Evolutionary conservation across 768 basidiomycete species (phyloP), one percentile per base, ranked within the genome.

Genomic region (Suillus paluster): DNA sequence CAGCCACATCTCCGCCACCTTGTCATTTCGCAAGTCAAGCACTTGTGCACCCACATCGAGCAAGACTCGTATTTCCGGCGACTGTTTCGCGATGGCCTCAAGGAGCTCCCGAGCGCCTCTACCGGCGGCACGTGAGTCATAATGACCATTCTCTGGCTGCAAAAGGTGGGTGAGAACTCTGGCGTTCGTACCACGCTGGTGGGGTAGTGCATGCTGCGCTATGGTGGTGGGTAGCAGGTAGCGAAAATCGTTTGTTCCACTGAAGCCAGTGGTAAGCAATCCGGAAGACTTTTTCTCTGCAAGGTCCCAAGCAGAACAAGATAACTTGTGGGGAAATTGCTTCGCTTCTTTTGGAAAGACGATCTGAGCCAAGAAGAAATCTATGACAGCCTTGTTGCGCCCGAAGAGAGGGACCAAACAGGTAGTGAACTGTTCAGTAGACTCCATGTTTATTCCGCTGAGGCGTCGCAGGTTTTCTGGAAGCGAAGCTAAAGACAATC

Each of bases 21-120:
- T 69, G 1, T 64, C 41, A 63, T 83, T 85, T 17, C 73, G 70
- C 57, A 83, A 66, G 39, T 84, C 83, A 15, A 86, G 69, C 70
- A 86, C 80, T 63, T 86, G 84, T 0, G 84, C 85, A 0, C 84
- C 85, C 23, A 86, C 83, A 56, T 85, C 84, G 15, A 85, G 67
- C 6, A 86, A 66, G 11, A 85, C 82, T 12, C 74, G 73, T 17
- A 84, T 73, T 21, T 72, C 66, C 3, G 78, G 78, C 0, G 54
- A 48, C 44, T 79, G 74, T 1, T 61, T 19, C 2, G 74, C 70
- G 10, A 85, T 14, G n/a, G 69, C 62, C 5, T 63, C 27, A 17
- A 81, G 60, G 56, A 80, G 69, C 19, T 74, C 63, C 0, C 15
- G 3, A 2, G 73, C 69, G 15, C 56, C 59, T 5, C 65, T 58